Evolutionary conservation across 169 alveolate species (phyloP).

Genomic region (Plasmodium inui): DNA sequence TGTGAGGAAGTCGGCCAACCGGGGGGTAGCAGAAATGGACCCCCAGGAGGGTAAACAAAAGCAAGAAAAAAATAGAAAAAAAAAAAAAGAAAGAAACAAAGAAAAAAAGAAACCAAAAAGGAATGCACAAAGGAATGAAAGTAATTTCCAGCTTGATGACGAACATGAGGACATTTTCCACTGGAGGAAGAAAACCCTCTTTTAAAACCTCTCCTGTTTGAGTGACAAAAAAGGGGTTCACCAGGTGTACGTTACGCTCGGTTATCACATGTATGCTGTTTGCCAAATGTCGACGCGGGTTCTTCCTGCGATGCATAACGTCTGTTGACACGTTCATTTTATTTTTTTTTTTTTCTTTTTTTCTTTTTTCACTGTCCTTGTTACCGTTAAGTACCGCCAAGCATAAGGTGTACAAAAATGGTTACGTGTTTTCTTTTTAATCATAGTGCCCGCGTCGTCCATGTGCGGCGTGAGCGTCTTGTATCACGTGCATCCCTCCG

Average conservation of each 20-base stretch:
- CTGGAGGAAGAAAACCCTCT: slow-evolving; percentile 47
- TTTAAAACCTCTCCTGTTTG: not conserved
- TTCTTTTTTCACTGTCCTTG: not conserved
- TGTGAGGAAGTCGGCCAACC: not conserved
- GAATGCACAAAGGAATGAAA: not conserved
- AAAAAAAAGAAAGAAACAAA: not conserved
- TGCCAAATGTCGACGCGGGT: not conserved
- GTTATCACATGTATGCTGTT: not conserved
- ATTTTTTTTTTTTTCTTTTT: not conserved
- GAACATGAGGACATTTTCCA: slow-evolving; percentile 12
- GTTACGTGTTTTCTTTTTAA: not conserved
- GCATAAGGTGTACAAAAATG: not conserved
- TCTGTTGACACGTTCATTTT: not conserved
- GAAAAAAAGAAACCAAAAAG: not conserved
- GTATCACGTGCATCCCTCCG: not conserved
- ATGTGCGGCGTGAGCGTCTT: not conserved
- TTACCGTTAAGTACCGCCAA: not conserved
- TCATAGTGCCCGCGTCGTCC: not conserved
- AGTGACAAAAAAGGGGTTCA: not conserved
- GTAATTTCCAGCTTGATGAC: not conserved
- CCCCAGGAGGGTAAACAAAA: not conserved
- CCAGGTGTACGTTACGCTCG: not conserved
- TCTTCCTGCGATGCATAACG: not conserved
- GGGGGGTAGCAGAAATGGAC: not conserved
- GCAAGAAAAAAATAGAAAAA: not conserved